phyloP scores from a whole-genome alignment of 129 eudicot species.

The Pittosporum tobira region DNA sequence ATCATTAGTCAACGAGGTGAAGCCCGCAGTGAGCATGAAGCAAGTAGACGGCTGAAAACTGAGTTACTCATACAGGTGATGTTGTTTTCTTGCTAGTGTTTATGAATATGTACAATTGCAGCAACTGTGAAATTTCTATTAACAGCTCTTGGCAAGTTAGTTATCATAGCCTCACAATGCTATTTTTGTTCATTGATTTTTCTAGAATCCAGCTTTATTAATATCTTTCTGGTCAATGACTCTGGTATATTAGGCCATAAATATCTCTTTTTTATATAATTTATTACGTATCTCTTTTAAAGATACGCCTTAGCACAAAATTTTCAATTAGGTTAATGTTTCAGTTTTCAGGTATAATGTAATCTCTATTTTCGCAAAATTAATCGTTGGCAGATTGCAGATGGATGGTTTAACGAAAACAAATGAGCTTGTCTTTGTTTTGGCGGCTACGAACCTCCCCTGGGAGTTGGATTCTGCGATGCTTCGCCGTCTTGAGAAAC shows the following conservation, averaged over 20 bases:
- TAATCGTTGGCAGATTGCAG: conserved; percentile 40
- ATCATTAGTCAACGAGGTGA: conserved; percentile 99
- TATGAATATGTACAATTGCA: not conserved
- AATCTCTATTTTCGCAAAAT: conserved; percentile 1
- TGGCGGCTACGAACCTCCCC: conserved; percentile 98
- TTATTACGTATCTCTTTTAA: not conserved
- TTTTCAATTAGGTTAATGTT: not conserved
- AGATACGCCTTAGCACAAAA: not conserved
- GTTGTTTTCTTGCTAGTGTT: not conserved
- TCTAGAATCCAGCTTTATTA: not conserved
- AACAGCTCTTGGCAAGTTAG: no score
- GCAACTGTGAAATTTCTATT: not conserved
- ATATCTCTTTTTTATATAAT: no score
- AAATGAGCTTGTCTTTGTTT: conserved; percentile 95
- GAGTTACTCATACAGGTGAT: conserved; percentile 94
- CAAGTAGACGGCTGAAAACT: conserved; percentile 96
- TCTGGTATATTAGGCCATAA: no score
- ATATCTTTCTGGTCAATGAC: no score
- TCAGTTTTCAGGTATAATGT: not conserved
- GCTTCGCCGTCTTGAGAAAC: conserved; percentile 98
- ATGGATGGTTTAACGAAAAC: conserved; percentile 94
- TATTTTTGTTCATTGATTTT: no score
- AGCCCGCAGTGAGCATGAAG: conserved; percentile 98
- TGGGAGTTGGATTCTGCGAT: conserved; percentile 99
- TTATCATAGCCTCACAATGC: no score